phyloP scores from a whole-genome alignment of 2,329 filamentous ascomycete species.

The Aspergillus persii region DNA sequence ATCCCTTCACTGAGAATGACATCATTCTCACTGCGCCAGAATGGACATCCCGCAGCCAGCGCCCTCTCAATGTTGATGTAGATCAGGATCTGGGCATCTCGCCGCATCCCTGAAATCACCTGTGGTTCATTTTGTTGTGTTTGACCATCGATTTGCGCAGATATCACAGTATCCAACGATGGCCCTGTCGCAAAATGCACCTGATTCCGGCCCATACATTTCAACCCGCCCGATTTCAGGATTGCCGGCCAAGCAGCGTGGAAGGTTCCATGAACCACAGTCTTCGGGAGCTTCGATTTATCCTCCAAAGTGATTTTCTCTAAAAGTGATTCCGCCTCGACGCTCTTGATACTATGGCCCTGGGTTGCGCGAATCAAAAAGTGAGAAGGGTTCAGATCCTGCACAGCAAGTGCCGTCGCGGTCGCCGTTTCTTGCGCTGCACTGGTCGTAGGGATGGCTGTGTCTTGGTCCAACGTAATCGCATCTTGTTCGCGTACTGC shows the following conservation, averaged over 20 bases:
- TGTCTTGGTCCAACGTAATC: background rate
- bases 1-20: slow-evolving; percentile 63
- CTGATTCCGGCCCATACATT: slow-evolving; percentile 79
- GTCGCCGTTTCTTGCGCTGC: slow-evolving; percentile 31
- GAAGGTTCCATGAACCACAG: slow-evolving; percentile 85
- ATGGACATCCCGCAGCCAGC: slow-evolving; percentile 61
- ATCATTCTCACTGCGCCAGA: slow-evolving; percentile 77
- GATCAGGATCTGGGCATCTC: slow-evolving; percentile 72
- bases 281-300: slow-evolving; percentile 54
- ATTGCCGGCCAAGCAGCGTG: slow-evolving; percentile 77
- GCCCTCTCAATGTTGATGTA: slow-evolving; percentile 71
- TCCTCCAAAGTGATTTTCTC: slow-evolving; percentile 62
- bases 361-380: slow-evolving; percentile 95
- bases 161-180: slow-evolving; percentile 45
- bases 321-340: slow-evolving; percentile 69
- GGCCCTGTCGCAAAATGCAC: slow-evolving; percentile 84
- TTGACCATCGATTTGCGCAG: slow-evolving; percentile 18
- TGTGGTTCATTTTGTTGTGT: slow-evolving; percentile 15
- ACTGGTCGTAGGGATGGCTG: slow-evolving; percentile 21
- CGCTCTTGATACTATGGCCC: slow-evolving; percentile 77
- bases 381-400: slow-evolving; percentile 55
- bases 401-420: slow-evolving; percentile 35
- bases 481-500: background rate
- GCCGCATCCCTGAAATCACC: slow-evolving; percentile 79
- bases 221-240: slow-evolving; percentile 71